Base-by-base conservation (phyloP, 805 yeast species). In the Danielia oregonensis region DNA sequence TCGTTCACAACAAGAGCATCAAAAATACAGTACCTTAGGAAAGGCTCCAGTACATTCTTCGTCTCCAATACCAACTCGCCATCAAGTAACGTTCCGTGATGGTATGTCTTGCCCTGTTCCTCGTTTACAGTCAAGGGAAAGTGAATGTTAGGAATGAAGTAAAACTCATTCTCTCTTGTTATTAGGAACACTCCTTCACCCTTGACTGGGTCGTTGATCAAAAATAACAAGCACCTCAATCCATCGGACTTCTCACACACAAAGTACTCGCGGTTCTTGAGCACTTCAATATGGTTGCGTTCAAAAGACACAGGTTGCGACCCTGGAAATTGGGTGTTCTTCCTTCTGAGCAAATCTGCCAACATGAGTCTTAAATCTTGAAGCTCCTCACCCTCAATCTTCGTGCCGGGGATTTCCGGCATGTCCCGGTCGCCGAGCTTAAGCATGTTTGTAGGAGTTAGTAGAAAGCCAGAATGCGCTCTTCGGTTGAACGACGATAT, bases 171-270 rank as follows among this genome's bases (percentile, higher is more conserved):
- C 44, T 83, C 91, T 52, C 99, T 71, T 19, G 94, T 91, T 25
- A 93, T 82, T 45, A 93, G 65, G 51, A 88, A 93, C 6, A 87
- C 85, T 3, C 94, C 91, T 56, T 93, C 97, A 30, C 86, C 91
- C 18, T 78, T 79, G 5, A 79, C 76, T 10, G 83, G 82, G 36
- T 81, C 82, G 22, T 75, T 62, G 59, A 84, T 60, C 4, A 80
- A 71, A 33, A 83, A 72, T 69, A 93, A 68, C 35, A 93, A 64
- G 39, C 94, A 87, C 34, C 99, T 68, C 31, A 91, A 65, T 0
- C 99, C 99, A 60, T 93, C 98, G 0, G 93, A 78, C 56, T 93
- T 93, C 52, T 93, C 99, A 63, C 98, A 94, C 0, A 93, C 98
- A 46, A 79, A 81, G 54, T 89, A 93, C 51, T 94, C 97, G 39